Base-by-base conservation (phyloP, 805 yeast genomes). In the Saccharomycopsis sp. region DNA sequence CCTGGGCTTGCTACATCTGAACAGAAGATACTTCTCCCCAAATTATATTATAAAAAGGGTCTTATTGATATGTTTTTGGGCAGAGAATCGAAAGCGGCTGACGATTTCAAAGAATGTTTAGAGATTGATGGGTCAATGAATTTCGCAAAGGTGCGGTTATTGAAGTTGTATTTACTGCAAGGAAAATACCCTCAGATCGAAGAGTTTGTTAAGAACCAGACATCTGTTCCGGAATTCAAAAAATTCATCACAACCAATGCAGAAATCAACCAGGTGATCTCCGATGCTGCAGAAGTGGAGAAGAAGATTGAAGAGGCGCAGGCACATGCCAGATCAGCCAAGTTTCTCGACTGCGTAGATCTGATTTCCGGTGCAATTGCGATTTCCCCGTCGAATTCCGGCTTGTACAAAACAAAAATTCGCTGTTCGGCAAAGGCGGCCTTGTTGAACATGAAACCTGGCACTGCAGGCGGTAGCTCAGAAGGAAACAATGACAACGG, bases 41-140 rank as follows among this genome's bases (percentile, higher is more conserved):
- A 78, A 62, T 69, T 84, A 1, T 76, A 78, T 61, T 84, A 80
- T 67, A 85, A 82, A 66, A 77, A 79, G 57, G 91, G 89, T 0
- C 67, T 85, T 51, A 79, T 86, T 2, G 85, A 85, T 56, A 69
- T 84, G 56, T 77, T 83, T 14, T 66, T 84, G 62, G 82, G 82
- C 38, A 80, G 79, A 59, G 86, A 82, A 34, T 62, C 68, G 35
- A 73, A 73, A 44, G 86, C 92, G 0, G 72, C 83, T 5, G 68
- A 68, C 1, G 84, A 82, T 63, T 81, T 86, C 58, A 74, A 77
- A 58, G 66, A 64, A 14, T 80, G 86, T 23, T 67, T 81, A 52
- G 65, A 67, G n/a, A 53, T 58, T 54, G 69, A 66, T 57, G 54
- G 64, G 2, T 47, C 64, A 3, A 75, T 74, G 58, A 64, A 65